phyloP scores from a whole-genome alignment of 2,329 filamentous ascomycete species.

The Tympanopsis confertula region DNA sequence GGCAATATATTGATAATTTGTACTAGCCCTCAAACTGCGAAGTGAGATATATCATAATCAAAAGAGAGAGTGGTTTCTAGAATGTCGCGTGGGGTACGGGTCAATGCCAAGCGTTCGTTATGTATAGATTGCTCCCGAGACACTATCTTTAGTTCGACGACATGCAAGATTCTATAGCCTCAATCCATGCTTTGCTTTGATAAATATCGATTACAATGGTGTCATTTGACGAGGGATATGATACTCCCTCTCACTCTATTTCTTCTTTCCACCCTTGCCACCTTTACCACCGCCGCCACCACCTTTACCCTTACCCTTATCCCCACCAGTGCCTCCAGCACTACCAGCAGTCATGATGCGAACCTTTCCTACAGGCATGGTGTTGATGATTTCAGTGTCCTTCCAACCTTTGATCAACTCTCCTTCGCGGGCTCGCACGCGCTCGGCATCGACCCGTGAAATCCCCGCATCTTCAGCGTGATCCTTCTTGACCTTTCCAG shows the following conservation, averaged over 20 bases:
- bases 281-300: constrained; percentile 23
- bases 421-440: constrained; percentile 76
- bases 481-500: constrained; percentile 50
- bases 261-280: constrained; percentile 16
- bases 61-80: too few relatives aligned
- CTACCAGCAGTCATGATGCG: constrained; percentile 65
- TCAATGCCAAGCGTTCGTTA: too few relatives aligned
- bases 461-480: constrained; percentile 18
- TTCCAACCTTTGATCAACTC: constrained; percentile 74
- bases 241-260: not conserved
- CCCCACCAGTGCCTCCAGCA: constrained; percentile 23
- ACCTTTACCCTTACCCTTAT: constrained; percentile 19
- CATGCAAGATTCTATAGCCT: too few relatives aligned
- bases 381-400: constrained; percentile 70
- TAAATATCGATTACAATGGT: too few relatives aligned
- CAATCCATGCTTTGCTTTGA: too few relatives aligned
- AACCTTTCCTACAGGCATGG: constrained; percentile 69
- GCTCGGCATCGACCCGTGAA: constrained; percentile 43
- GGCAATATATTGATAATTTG: too few relatives aligned
- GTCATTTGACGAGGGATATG: not conserved
- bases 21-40: too few relatives aligned
- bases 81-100: too few relatives aligned
- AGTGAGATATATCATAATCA: too few relatives aligned
- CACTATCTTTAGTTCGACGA: too few relatives aligned
- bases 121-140: too few relatives aligned